These are phyloP conservation scores for Ganoderma resinaceum DNA, from an alignment of 1,284 basidiomycete genomes.

Conservation along the genomic window DNA sequence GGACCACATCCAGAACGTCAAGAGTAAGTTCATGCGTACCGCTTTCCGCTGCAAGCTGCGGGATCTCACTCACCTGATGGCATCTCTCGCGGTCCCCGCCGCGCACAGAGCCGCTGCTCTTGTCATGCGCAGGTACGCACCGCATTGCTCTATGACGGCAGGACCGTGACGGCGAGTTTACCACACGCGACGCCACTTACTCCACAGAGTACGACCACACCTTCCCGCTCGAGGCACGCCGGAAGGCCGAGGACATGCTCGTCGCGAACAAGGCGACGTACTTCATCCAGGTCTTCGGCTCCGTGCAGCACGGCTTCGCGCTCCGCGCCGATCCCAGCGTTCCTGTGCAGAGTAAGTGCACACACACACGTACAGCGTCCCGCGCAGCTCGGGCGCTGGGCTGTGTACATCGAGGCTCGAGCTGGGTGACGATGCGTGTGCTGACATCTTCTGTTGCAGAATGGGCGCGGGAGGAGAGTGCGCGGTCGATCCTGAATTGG, in stretches of 20 bases:
- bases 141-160: background rate
- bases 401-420: no score
- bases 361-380: background rate
- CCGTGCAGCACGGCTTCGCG: constrained; percentile 55
- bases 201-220: constrained; percentile 51
- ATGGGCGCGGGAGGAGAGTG: constrained; percentile 66
- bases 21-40: constrained; percentile 44
- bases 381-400: background rate
- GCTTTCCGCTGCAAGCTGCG: background rate
- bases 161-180: background rate
- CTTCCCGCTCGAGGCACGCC: constrained; percentile 50
- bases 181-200: background rate
- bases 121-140: constrained; percentile 25
- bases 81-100: background rate
- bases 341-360: constrained; percentile 48
- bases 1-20: constrained; percentile 54
- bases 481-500: constrained; percentile 46
- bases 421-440: background rate
- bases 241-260: constrained; percentile 54
- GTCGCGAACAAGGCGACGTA: constrained; percentile 52
- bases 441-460: constrained; percentile 40
- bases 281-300: constrained; percentile 56
- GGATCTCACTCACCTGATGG: background rate
- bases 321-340: constrained; percentile 48
- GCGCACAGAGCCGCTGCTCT: constrained; percentile 23